Base-by-base conservation (phyloP, 2,329 filamentous ascomycete species). In the Scedosporium aurantiacum region DNA sequence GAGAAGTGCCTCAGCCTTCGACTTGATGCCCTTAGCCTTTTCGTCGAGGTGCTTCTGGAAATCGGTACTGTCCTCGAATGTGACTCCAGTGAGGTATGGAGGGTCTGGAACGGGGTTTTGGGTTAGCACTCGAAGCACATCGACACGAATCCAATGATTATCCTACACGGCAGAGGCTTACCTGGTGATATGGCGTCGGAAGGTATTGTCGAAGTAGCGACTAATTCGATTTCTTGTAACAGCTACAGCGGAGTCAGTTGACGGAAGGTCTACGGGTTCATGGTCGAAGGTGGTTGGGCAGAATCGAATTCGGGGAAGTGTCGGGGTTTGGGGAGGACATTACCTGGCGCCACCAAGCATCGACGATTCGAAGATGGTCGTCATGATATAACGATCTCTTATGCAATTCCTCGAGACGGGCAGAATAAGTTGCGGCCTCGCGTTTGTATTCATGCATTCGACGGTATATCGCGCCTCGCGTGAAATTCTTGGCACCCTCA, bases 371-470 rank as follows among this genome's bases (percentile, higher is more conserved):
- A 59, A 99, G 78, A 72, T 97, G 94, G 68, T 97, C 91, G 75
- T 97, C 91, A 75, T 97, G 91, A 74, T 94, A 86, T 64, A 83
- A 81, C 32, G 89, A 84, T 70, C 85, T 83, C 72, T 91, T 91
- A 66, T 89, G 84, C 65, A 95, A 78, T 66, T 96, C 89, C 70
- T 87, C 87, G 64, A 97, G 79, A 70, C 90, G 89, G 63, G 84
- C 80, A 76, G 97, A 92, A 64, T 95, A 78, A 47, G 88, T 89
- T 62, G 82, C 81, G 72, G 91, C 92, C 72, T 96, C 91, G 68
- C 94, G 87, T 76, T 96, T 96, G 75, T 96, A 97, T 75, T 97
- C 94, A 71, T 91, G 90, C 91, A 99, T 96, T 76, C 97, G 93
- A 63, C 95, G 90, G 69, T 90, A 88, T 72, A 99, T 96, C 65